Evolutionary conservation across 768 basidiomycete species (phyloP).

Genomic region (Myochromella boudieri): DNA sequence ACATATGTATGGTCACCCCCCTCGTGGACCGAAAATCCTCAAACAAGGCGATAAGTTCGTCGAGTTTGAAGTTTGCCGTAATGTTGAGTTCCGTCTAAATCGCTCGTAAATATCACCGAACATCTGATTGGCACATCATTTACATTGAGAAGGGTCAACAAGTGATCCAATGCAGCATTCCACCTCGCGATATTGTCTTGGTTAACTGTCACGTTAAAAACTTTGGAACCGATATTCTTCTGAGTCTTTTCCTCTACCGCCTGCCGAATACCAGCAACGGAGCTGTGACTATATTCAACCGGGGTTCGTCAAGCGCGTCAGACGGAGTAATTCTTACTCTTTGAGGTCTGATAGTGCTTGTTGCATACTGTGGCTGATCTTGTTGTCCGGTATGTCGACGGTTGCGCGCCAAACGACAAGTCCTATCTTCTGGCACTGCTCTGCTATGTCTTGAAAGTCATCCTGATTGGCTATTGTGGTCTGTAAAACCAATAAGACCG

Average conservation of each 20-base stretch:
- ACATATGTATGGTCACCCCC: not conserved
- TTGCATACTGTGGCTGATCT: not conserved
- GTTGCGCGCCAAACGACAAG: too few species aligned
- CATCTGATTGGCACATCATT: too few species aligned
- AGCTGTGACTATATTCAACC: too few species aligned
- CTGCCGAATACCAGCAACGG: not conserved
- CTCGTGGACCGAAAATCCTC: not conserved
- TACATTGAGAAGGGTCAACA: constrained; percentile 10
- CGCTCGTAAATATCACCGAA: too few species aligned
- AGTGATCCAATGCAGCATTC: constrained; percentile 6
- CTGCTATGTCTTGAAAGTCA: constrained; percentile 12
- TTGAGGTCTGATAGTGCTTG: constrained; percentile 7
- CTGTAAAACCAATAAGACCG: not conserved
- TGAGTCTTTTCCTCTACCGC: constrained; percentile 4
- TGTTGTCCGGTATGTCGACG: not conserved
- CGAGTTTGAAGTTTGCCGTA: constrained; percentile 7
- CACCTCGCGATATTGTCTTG: constrained; percentile 10
- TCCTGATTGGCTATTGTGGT: not conserved
- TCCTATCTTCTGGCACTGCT: constrained; percentile 14
- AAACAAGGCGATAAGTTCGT: constrained; percentile 5
- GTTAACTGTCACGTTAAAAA: constrained; percentile 9
- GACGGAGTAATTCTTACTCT: not conserved
- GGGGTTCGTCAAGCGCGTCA: not conserved
- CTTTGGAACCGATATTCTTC: constrained; percentile 2
- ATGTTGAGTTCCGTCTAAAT: constrained; percentile 14